Conservation (phyloP, 805 yeast species). For the Lachancea kluyveri region DNA sequence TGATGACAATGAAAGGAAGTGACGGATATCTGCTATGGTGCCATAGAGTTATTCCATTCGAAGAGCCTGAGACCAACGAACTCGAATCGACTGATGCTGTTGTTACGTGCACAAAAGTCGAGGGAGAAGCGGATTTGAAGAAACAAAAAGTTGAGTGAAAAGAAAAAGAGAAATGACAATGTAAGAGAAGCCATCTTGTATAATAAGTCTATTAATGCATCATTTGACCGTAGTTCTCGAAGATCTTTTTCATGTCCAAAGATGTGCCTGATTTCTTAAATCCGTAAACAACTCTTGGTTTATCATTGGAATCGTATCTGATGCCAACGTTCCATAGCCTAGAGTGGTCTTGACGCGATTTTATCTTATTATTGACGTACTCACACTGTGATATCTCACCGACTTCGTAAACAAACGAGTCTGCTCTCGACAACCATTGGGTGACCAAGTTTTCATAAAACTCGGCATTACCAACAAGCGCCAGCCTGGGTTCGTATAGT, state of each 20-base stretch:
- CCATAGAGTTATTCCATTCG: conserved; percentile 63
- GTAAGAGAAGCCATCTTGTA: background rate
- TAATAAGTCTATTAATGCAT: conserved; percentile 2
- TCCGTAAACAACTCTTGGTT: conserved; percentile 59
- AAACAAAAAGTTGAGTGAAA: conserved; percentile 8
- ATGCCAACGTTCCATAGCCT: conserved; percentile 46
- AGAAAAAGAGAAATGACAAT: no score
- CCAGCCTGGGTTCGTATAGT: conserved; percentile 66
- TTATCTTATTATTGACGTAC: conserved; percentile 27
- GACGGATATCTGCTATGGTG: conserved; percentile 87
- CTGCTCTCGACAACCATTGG: conserved; percentile 35
- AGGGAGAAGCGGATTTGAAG: conserved; percentile 6
- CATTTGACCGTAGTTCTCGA: conserved; percentile 9
- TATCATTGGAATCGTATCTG: conserved; percentile 44
- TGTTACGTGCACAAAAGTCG: background rate
- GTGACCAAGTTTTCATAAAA: conserved; percentile 55
- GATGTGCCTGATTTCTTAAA: conserved; percentile 35
- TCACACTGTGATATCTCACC: conserved; percentile 57
- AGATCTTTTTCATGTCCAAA: conserved; percentile 6
- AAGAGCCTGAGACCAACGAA: conserved; percentile 27
- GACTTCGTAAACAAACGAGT: conserved; percentile 70
- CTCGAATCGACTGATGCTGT: no score
- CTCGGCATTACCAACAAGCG: conserved; percentile 72
- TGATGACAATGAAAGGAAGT: conserved; percentile 87
- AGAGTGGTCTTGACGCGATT: conserved; percentile 10